These are phyloP conservation scores for Spinacia oleracea DNA, from an alignment of 179 eudicot genomes.

Conservation along the genomic window DNA sequence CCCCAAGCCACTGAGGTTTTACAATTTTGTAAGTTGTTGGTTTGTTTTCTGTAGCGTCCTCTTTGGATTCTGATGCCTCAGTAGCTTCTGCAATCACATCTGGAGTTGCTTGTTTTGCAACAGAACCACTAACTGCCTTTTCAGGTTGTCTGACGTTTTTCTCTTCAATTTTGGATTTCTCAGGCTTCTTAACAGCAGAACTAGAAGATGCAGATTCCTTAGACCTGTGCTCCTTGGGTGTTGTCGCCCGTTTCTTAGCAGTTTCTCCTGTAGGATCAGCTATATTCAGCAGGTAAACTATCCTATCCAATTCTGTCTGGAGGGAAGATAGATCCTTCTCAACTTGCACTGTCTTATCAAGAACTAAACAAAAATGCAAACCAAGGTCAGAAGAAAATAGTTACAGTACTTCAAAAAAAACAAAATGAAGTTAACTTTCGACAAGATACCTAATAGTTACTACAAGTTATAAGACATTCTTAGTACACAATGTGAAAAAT, in stretches of 20 bases:
- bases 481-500: neutral
- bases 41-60: conserved; percentile 38
- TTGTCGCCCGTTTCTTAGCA: conserved; percentile 59
- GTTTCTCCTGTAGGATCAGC: conserved; percentile 96
- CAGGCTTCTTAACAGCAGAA: conserved; percentile 31
- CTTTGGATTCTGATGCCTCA: conserved; percentile 35
- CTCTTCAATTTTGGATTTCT: conserved; percentile 34
- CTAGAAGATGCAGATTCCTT: conserved; percentile 25
- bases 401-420: neutral
- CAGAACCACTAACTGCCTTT: conserved; percentile 31
- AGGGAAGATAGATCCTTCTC: conserved; percentile 67
- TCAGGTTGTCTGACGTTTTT: conserved; percentile 31
- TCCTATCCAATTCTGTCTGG: conserved; percentile 77
- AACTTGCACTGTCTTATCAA: conserved; percentile 58
- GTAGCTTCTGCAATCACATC: conserved; percentile 32
- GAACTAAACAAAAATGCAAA: conserved; percentile 42
- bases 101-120: conserved; percentile 30
- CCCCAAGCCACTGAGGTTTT: conserved; percentile 99
- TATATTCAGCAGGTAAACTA: conserved; percentile 79
- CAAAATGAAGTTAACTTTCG: neutral
- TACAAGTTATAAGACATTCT: neutral
- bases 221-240: conserved; percentile 38
- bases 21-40: conserved; percentile 46
- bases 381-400: neutral
- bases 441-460: neutral